These are phyloP conservation scores for Anacardium occidentale DNA, from an alignment of 345 rosid species.

Conservation along the genomic window DNA sequence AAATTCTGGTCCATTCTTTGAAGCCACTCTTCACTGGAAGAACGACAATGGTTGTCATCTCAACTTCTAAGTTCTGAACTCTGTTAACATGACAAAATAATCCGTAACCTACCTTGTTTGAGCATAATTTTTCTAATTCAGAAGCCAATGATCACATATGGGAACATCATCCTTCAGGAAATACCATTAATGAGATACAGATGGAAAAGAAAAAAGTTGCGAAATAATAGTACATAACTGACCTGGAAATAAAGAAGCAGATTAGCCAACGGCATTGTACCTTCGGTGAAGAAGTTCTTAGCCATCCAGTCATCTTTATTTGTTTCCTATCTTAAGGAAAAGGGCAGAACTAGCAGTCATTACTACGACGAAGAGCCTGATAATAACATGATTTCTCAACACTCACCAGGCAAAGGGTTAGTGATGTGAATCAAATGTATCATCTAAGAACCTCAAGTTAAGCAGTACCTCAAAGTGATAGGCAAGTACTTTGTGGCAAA, in stretches of 20 bases:
- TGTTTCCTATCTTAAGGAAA: slow-evolving; percentile 42
- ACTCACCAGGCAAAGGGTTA: background rate
- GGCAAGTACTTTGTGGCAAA: slow-evolving; percentile 85
- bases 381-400: too few relatives aligned
- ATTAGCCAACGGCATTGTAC: slow-evolving; percentile 87
- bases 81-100: background rate
- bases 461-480: slow-evolving; percentile 74
- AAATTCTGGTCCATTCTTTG: slow-evolving; percentile 72
- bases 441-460: background rate
- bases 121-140: slow-evolving; percentile 81
- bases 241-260: slow-evolving; percentile 91
- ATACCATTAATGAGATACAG: background rate
- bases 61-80: background rate
- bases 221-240: background rate
- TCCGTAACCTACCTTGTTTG: slow-evolving; percentile 53
- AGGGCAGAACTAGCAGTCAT: background rate
- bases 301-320: slow-evolving; percentile 94
- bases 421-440: background rate
- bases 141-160: slow-evolving; percentile 68
- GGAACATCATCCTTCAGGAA: slow-evolving; percentile 62
- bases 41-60: background rate
- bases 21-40: slow-evolving; percentile 77
- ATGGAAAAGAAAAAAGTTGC: background rate
- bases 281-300: slow-evolving; percentile 80
- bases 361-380: background rate